A percentile compares a stretch with the other conserved stretches of the same genome.
These are phyloP conservation scores for Canna indica DNA, from an alignment of 176 grass and related monocot genomes.

Conservation along the genomic window DNA sequence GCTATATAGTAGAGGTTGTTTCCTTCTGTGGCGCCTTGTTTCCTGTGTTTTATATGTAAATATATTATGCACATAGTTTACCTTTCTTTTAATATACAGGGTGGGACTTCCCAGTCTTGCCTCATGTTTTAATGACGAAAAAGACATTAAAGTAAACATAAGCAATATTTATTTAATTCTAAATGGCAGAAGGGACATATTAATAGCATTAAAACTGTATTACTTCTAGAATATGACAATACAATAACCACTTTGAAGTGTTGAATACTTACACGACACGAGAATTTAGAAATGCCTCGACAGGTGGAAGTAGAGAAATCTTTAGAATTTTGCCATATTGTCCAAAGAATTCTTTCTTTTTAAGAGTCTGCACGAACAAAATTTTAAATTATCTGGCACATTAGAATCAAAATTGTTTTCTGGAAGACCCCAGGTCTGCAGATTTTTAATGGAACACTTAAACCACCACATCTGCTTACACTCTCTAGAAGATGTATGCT, in stretches of 20 bases:
- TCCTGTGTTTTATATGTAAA: too few species aligned
- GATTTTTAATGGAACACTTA: background rate
- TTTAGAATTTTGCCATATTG: slow-evolving; percentile 65
- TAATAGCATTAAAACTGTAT: background rate
- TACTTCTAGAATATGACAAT: background rate
- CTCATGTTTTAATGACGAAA: too few species aligned
- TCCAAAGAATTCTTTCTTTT: slow-evolving; percentile 43
- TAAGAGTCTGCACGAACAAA: slow-evolving; percentile 33
- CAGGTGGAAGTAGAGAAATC: slow-evolving; percentile 50
- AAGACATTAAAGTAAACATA: too few species aligned
- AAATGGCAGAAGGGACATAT: background rate
- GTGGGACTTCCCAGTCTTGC: too few species aligned
- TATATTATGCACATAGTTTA: too few species aligned
- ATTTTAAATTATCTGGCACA: slow-evolving; percentile 5
- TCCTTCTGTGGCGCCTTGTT: too few species aligned
- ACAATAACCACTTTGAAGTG: slow-evolving; percentile 5
- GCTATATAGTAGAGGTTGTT: too few species aligned
- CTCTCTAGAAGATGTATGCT: background rate
- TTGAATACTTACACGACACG: slow-evolving; percentile 44
- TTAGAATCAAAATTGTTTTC: background rate
- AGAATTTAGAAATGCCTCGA: slow-evolving; percentile 38
- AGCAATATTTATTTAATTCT: background rate
- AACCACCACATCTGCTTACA: background rate
- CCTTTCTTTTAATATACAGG: too few species aligned
- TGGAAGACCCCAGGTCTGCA: background rate